Conservation (phyloP, 805 yeast species). For the Grigorovia transvaalensis region DNA sequence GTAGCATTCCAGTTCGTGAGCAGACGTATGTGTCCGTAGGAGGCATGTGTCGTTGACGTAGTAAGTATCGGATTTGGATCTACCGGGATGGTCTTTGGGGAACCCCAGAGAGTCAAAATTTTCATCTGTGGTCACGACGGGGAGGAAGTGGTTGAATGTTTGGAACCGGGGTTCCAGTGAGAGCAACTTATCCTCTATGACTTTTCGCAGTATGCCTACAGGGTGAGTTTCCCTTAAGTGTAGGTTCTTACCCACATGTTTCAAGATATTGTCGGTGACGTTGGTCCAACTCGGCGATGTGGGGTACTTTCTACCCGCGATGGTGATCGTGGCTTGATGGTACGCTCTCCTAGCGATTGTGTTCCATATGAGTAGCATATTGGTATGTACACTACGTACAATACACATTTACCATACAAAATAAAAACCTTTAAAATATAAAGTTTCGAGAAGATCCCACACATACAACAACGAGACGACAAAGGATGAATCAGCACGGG, state of each 20-base stretch:
- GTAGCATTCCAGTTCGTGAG: conserved; percentile 88
- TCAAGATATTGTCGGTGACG: conserved; percentile 62
- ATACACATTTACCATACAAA: too few relatives aligned
- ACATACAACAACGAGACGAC: background rate
- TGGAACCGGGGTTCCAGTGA: conserved; percentile 58
- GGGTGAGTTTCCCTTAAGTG: conserved; percentile 77
- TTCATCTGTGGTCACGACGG: conserved; percentile 71
- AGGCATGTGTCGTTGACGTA: conserved; percentile 66
- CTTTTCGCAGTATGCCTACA: conserved; percentile 67
- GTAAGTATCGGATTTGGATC: conserved; percentile 87
- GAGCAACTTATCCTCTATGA: conserved; percentile 59
- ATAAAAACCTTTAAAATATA: background rate
- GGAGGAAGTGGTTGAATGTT: conserved; percentile 61
- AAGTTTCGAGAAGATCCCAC: background rate
- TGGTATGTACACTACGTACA: too few relatives aligned
- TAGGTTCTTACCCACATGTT: conserved; percentile 58
- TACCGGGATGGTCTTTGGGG: conserved; percentile 86
- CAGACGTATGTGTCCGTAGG: conserved; percentile 90
- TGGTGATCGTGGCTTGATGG: background rate
- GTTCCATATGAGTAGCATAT: background rate
- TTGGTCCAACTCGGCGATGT: conserved; percentile 73
- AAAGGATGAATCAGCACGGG: background rate
- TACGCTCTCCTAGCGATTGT: background rate
- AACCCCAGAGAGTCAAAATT: conserved; percentile 91
- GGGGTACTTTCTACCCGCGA: conserved; percentile 30